Evolutionary conservation across 2,329 filamentous ascomycete species (phyloP), one percentile per base, ranked within the genome.

Genomic region (Botrytis pseudocinerea): DNA sequence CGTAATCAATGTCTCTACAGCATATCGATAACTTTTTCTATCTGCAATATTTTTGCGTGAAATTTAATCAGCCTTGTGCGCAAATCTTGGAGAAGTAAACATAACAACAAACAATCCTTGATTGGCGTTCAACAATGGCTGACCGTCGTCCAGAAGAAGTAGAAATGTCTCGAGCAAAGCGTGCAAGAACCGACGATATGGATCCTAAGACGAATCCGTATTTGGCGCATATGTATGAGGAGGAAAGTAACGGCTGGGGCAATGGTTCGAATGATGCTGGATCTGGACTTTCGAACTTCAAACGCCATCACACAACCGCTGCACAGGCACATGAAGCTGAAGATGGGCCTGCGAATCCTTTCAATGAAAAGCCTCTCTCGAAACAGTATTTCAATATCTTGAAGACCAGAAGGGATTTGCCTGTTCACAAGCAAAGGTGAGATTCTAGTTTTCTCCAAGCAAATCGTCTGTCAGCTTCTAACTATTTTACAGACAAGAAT

Each of bases 361-460:
- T 98, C 85, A 99, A 91, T 66, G 90, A 91, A 74, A 85, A 88
- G 73, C 85, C 89, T 22, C 91, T 97, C 79, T 94, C 94, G 63
- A 87, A 90, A 77, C 90, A 92, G 80, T 99, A 99, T 86, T 94
- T 98, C 82, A 90, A 90, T 79, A 99, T 99, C 80, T 85, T 99
- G 79, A 89, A 95, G 84, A 89, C 88, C 72, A 88, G 96, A 78
- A 90, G 95, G 81, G 91, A 94, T 78, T 88, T 99, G 75, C 96
- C 96, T 22, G 96, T 99, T 61, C 91, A 97, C 83, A 91, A 94
- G 81, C 96, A 99, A 83, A 91, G 94, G 87, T 93, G 83, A 78
- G 87, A 74, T 70, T 62, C 54, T 57, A 72, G 22, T 35, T 60
- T 28, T n/a, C 9, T 32, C 14, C 12, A 25, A 18, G 20, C 16